phyloP scores from a whole-genome alignment of 495 filamentous ascomycete genomes.

The Chlorociboria aeruginascens region DNA sequence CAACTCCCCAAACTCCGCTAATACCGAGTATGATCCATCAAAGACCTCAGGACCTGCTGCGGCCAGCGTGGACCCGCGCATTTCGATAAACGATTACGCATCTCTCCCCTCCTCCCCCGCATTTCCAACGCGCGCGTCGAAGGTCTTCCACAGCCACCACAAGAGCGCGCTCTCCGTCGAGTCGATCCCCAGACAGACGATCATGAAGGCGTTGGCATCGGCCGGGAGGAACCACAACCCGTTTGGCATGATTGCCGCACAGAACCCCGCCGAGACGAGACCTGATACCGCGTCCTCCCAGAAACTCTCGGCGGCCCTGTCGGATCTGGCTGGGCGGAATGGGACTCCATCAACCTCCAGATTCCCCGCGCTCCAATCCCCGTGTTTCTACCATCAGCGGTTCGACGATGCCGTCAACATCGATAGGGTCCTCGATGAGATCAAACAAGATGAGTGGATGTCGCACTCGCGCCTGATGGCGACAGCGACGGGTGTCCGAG shows the following conservation, averaged over 20 bases:
- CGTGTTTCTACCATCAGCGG: conserved; percentile 93
- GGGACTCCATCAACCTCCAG: conserved; percentile 47
- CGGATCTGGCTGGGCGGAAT: conserved; percentile 38
- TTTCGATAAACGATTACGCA: conserved; percentile 6
- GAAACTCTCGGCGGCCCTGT: conserved; percentile 53
- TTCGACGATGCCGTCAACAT: conserved; percentile 96
- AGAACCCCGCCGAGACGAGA: conserved; percentile 8
- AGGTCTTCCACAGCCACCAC: conserved; percentile 37
- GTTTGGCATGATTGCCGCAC: conserved; percentile 34
- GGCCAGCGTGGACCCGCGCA: conserved; percentile 15
- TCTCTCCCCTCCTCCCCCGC: conserved; percentile 15
- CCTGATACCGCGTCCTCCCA: conserved; percentile 36
- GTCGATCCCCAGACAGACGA: conserved; percentile 68
- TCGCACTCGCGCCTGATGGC: conserved; percentile 88
- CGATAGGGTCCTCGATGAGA: conserved; percentile 89
- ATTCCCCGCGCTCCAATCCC: conserved; percentile 63
- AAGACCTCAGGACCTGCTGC: conserved; percentile 17
- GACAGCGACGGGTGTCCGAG: conserved; percentile 86
- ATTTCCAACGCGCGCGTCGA: conserved; percentile 23
- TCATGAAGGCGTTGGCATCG: conserved; percentile 80
- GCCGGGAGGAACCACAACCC: conserved; percentile 49
- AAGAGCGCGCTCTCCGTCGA: conserved; percentile 57
- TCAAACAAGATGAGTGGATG: conserved; percentile 76
- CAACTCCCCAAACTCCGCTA: conserved; percentile 25
- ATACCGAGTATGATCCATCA: conserved; percentile 19